Percentiles rank a stretch among this genome's conserved stretches.
Evolutionary conservation across 2,329 filamentous ascomycete species (phyloP).

Genomic region (Coniella vitis): DNA sequence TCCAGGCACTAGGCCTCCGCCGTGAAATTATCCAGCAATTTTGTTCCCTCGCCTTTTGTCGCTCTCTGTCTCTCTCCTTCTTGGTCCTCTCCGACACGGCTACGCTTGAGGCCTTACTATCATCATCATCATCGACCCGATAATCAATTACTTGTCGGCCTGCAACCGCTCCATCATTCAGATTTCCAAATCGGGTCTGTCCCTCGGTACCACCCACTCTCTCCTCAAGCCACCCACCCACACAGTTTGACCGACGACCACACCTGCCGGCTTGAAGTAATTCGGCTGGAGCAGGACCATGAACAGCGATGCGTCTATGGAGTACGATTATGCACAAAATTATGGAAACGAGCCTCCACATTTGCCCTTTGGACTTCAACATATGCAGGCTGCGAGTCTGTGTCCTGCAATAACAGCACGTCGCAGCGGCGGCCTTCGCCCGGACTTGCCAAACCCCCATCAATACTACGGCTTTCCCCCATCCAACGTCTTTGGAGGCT

Average conservation of each 20-base stretch:
- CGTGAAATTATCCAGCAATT: too few relatives aligned
- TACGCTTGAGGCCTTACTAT: too few relatives aligned
- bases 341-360: background rate
- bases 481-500: too few relatives aligned
- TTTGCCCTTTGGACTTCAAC: background rate
- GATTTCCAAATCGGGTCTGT: too few relatives aligned
- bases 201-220: background rate
- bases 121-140: too few relatives aligned
- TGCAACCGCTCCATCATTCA: too few relatives aligned
- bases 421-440: background rate
- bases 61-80: too few relatives aligned
- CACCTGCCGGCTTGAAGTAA: background rate
- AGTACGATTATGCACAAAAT: background rate
- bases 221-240: background rate
- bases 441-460: background rate
- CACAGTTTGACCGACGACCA: background rate
- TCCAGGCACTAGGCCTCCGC: too few relatives aligned
- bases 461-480: background rate
- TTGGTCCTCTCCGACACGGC: too few relatives aligned
- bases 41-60: too few relatives aligned
- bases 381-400: background rate
- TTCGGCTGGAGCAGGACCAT: background rate
- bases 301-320: background rate
- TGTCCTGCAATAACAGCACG: background rate
- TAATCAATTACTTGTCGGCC: too few relatives aligned